phyloP scores from a whole-genome alignment of 1,284 basidiomycete species.

The Ganoderma boninense region DNA sequence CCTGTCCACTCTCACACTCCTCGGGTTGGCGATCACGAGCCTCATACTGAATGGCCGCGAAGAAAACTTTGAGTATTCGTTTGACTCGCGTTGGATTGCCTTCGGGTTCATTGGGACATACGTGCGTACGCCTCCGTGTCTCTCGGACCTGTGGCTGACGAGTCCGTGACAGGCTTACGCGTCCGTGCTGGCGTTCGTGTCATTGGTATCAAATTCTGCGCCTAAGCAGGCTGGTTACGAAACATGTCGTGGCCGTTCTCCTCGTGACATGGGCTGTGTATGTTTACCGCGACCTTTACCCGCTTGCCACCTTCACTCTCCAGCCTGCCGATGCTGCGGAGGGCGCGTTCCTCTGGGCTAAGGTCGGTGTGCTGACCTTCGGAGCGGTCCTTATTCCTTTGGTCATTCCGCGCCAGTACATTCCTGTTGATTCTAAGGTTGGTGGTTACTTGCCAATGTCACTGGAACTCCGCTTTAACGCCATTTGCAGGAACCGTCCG shows the following conservation, averaged over 20 bases:
- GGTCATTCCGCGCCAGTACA: slow-evolving; percentile 51
- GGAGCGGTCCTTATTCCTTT: slow-evolving; percentile 52
- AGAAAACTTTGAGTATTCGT: slow-evolving; percentile 28
- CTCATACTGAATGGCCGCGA: slow-evolving; percentile 17
- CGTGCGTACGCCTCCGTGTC: slow-evolving; percentile 35
- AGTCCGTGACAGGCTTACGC: slow-evolving; percentile 43
- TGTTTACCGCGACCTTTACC: slow-evolving; percentile 71
- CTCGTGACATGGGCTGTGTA: slow-evolving; percentile 44
- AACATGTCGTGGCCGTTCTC: slow-evolving; percentile 31
- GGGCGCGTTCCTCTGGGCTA: slow-evolving; percentile 41
- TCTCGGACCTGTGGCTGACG: slow-evolving; percentile 34
- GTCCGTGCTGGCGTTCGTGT: slow-evolving; percentile 33
- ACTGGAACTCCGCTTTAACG: not conserved
- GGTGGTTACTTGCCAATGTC: not conserved
- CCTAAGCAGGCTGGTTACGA: slow-evolving; percentile 21
- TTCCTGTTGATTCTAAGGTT: slow-evolving; percentile 54
- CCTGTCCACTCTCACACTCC: slow-evolving; percentile 34
- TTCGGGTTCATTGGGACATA: slow-evolving; percentile 46
- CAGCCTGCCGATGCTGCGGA: slow-evolving; percentile 48
- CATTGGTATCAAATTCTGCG: slow-evolving; percentile 25
- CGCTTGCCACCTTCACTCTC: slow-evolving; percentile 60
- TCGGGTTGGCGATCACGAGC: slow-evolving; percentile 37
- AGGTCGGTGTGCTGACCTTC: slow-evolving; percentile 47
- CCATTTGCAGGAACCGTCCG: slow-evolving; percentile 49
- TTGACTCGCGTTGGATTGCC: slow-evolving; percentile 36